Evolutionary conservation across 139 green algal species (phyloP), one percentile per base, ranked within the genome.

Genomic region (Prasinococcaceae sp.): DNA sequence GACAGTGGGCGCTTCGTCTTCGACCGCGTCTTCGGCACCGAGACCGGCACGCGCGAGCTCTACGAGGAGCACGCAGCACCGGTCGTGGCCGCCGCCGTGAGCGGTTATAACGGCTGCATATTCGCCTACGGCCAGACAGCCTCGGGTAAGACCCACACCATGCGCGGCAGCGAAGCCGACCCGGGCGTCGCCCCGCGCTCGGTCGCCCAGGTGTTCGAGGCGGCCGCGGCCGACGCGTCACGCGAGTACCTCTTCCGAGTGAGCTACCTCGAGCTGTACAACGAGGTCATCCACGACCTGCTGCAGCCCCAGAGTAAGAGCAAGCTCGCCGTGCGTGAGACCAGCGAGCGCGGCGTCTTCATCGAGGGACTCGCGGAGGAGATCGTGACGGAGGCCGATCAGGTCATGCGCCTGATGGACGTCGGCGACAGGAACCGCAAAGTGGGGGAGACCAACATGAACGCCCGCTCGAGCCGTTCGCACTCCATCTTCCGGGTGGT

Each of bases 261-360:
- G 2, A 97, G 88, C 0, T 95, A 97, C 64, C 87, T 97, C 72
- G 90, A 97, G 85, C 66, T 95, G 9, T 97, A 97, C 78, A 97
- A 97, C 54, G 89, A 97, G 70, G 81, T 95, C 43, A 84, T 97
- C 29, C 86, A 88, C 25, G 89, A 97, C 65, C 73, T 97, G 35
- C 72, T 97, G 50, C 67, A 74, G 0, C 70, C 70, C 0, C 73
- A 82, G 10, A 59, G 20, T 5, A 27, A 60, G 37, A 17, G 36
- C 16, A 85, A 85, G 49, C 77, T 94, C 59, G 69, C 72, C 14
- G 75, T 94, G 16, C 79, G 93, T 19, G 80, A 92, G 67, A 78
- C 45, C 63, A 78, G 76, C 58, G 80, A 93, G 58, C 72, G 54
- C 3, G 88, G 83, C 3, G 65, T 94, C 3, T 89, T 88, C 36